Percentiles rank a stretch among this genome's conserved stretches.
phyloP scores from a whole-genome alignment of 345 rosid species.

The Rhodomyrtus tomentosa region DNA sequence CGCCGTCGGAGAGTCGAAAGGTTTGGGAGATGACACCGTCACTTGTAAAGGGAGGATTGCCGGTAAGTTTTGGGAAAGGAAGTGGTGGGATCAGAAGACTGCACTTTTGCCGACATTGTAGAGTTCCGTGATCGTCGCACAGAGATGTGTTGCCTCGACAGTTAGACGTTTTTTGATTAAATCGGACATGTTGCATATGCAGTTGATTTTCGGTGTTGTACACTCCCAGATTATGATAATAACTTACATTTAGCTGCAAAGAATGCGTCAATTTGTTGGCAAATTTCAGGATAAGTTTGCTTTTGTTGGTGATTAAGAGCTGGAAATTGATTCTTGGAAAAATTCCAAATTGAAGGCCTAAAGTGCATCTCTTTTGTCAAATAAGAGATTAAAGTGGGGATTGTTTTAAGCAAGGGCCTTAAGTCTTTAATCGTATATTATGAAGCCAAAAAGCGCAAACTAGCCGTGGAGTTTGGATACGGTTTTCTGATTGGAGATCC shows the following conservation, averaged over 20 bases:
- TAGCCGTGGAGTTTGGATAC: too few relatives aligned
- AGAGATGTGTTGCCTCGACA: not conserved
- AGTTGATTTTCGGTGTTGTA: not conserved
- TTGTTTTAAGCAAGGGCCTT: too few relatives aligned
- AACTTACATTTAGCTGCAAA: not conserved
- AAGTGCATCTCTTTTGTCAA: too few relatives aligned
- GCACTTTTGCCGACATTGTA: not conserved
- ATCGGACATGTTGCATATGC: not conserved
- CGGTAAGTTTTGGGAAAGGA: not conserved
- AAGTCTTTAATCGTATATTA: too few relatives aligned
- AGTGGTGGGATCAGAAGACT: not conserved
- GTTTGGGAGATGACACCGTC: constrained; percentile 28
- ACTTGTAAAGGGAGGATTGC: not conserved
- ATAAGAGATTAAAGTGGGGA: too few relatives aligned
- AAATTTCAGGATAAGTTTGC: not conserved
- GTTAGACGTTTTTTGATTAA: not conserved
- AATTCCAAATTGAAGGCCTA: too few relatives aligned
- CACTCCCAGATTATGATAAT: not conserved
- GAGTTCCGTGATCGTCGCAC: not conserved
- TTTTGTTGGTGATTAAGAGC: not conserved
- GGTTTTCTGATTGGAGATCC: too few relatives aligned
- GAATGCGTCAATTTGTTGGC: not conserved
- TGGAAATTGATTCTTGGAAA: not conserved
- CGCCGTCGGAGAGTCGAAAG: constrained; percentile 81
- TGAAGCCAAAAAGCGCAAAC: too few relatives aligned